These are phyloP conservation scores for Acanthochlamys bracteata DNA, from an alignment of 106 monocot genomes.

Conservation along the genomic window DNA sequence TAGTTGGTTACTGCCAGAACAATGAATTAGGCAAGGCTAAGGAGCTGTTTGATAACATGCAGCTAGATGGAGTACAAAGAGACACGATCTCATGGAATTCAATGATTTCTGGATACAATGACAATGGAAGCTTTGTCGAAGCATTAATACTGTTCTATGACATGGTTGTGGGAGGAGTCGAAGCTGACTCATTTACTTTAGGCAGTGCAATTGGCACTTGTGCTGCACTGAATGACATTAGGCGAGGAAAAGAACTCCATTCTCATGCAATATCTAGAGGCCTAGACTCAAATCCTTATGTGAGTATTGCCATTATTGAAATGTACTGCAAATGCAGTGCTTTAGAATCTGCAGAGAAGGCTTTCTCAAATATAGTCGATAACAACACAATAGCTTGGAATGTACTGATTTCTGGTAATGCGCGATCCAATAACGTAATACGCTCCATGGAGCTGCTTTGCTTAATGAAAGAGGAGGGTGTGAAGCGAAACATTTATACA, in stretches of 20 bases:
- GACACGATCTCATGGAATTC: conserved; percentile 45
- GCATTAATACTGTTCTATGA: conserved; percentile 25
- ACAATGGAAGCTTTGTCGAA: conserved; percentile 19
- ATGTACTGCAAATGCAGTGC: conserved; percentile 34
- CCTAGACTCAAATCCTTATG: conserved; percentile 22
- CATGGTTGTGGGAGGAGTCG: conserved; percentile 33
- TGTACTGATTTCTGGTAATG: conserved; percentile 29
- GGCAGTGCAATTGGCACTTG: conserved; percentile 28
- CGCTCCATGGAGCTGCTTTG: conserved; percentile 16
- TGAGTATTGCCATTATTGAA: conserved; percentile 34
- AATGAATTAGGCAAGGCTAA: conserved; percentile 29
- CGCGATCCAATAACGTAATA: conserved; percentile 19
- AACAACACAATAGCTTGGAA: conserved; percentile 38
- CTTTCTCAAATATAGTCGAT: conserved; percentile 12
- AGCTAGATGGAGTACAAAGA: conserved; percentile 22
- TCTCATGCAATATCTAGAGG: conserved; percentile 28
- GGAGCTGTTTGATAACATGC: conserved; percentile 38
- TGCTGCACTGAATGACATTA: conserved; percentile 18
- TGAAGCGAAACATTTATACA: conserved; percentile 31
- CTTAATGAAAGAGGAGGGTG: conserved; percentile 25
- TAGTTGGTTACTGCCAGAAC: conserved; percentile 36
- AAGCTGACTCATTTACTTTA: conserved; percentile 32
- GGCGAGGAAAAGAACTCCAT: conserved; percentile 42
- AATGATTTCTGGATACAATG: conserved; percentile 42
- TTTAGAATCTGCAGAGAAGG: conserved; percentile 19